phyloP scores from a whole-genome alignment of 495 filamentous ascomycete species.

The Parmelia sp. region DNA sequence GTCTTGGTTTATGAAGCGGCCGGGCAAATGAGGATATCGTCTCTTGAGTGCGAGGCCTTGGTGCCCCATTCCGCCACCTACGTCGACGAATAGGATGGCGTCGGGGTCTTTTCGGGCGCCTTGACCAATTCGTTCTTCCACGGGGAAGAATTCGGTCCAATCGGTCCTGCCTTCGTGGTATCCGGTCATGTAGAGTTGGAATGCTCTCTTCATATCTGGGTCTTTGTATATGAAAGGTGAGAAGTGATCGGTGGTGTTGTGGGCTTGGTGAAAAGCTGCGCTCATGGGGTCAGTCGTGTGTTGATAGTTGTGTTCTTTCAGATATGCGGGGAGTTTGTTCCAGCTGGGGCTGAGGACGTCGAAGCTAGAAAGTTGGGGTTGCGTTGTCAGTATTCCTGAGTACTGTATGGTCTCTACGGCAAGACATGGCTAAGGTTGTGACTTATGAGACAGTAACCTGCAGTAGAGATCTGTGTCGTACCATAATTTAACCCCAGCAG shows the following conservation, averaged over 20 bases:
- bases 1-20: slow-evolving; percentile 31
- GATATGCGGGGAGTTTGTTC: slow-evolving; percentile 28
- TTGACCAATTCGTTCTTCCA: background rate
- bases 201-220: slow-evolving; percentile 32
- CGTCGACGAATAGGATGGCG: slow-evolving; percentile 43
- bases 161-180: slow-evolving; percentile 5
- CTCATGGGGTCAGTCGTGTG: slow-evolving; percentile 32
- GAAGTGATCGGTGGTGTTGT: slow-evolving; percentile 35
- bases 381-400: background rate
- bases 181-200: slow-evolving; percentile 36
- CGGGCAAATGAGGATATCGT: slow-evolving; percentile 38
- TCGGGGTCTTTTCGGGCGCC: slow-evolving; percentile 18
- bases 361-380: slow-evolving; percentile 27
- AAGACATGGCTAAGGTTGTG: background rate
- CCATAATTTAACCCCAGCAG: slow-evolving; percentile 4
- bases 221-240: slow-evolving; percentile 37
- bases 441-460: background rate
- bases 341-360: slow-evolving; percentile 29
- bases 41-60: slow-evolving; percentile 42
- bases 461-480: background rate
- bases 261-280: slow-evolving; percentile 41
- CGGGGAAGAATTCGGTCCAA: slow-evolving; percentile 37
- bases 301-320: slow-evolving; percentile 36
- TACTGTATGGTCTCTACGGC: background rate
- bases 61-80: slow-evolving; percentile 50